Evolutionary conservation across 805 yeast species (phyloP).

Genomic region (Brettanomyces naardenensis): DNA sequence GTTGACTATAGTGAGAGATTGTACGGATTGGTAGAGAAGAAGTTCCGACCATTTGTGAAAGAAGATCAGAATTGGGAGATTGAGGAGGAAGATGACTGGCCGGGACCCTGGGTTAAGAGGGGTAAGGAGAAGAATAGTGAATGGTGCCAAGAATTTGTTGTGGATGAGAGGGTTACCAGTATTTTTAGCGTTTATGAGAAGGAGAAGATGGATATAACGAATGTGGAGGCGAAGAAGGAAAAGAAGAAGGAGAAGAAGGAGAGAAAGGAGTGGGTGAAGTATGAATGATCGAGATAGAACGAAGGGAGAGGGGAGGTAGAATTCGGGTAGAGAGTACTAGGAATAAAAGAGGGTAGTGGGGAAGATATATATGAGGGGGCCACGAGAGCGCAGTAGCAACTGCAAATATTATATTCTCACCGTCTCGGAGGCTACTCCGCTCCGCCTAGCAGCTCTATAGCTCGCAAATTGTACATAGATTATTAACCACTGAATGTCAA

Average conservation of each 20-base stretch:
- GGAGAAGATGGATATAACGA: constrained; percentile 15
- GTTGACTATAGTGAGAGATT: constrained; percentile 22
- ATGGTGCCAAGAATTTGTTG: constrained; percentile 72
- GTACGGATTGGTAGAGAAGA: constrained; percentile 27
- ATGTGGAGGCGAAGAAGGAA: constrained; percentile 11
- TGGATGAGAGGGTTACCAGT: constrained; percentile 58
- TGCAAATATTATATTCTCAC: no score
- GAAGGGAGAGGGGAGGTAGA: neutral
- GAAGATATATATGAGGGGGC: neutral
- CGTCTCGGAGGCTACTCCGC: no score
- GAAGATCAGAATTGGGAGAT: constrained; percentile 34
- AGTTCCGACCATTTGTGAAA: constrained; percentile 45
- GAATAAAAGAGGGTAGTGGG: neutral
- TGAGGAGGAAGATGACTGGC: constrained; percentile 84
- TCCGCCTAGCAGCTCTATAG: no score
- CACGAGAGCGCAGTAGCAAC: no score
- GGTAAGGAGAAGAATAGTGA: constrained; percentile 75
- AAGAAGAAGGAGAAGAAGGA: constrained; percentile 3
- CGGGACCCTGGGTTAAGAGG: constrained; percentile 67
- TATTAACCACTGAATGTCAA: constrained; percentile 1
- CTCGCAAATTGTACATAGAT: neutral
- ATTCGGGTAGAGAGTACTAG: neutral
- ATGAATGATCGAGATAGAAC: no score
- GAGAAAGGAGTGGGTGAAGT: constrained; percentile 3
- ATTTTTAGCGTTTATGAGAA: constrained; percentile 40